phyloP scores from a whole-genome alignment of 345 rosid species.

The Linum tenue region DNA sequence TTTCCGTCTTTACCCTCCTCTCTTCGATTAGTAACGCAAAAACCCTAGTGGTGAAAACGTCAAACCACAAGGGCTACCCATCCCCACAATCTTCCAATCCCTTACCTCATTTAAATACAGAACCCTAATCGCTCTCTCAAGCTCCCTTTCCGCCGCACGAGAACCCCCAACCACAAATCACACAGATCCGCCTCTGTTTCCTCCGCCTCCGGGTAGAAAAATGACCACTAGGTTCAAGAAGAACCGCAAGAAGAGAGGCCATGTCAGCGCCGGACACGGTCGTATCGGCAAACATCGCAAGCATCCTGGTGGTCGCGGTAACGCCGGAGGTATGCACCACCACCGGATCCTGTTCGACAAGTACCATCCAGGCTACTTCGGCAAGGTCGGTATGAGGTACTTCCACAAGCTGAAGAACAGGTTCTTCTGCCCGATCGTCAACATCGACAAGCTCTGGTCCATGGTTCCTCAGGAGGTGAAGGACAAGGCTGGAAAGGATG shows the following conservation, averaged over 20 bases:
- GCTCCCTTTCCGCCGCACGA: too few species aligned
- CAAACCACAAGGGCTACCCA: too few species aligned
- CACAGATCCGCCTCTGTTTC: too few species aligned
- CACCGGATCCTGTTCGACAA: neutral
- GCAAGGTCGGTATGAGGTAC: neutral
- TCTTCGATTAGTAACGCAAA: too few species aligned
- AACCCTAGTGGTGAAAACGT: too few species aligned
- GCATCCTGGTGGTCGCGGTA: neutral
- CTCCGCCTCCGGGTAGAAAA: neutral
- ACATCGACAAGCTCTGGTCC: neutral
- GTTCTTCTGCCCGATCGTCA: neutral
- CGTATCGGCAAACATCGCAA: neutral
- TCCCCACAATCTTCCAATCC: too few species aligned
- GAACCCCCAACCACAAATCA: too few species aligned
- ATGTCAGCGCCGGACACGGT: neutral
- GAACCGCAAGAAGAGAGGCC: conserved; percentile 1
- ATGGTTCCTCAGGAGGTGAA: neutral
- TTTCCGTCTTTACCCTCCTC: too few species aligned
- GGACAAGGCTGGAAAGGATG: neutral
- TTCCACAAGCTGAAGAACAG: conserved; percentile 1
- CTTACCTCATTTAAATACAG: too few species aligned
- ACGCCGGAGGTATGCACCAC: neutral
- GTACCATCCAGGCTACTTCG: neutral
- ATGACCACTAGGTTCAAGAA: neutral
- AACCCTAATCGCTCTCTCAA: too few species aligned